A percentile compares a stretch with the other conserved stretches of the same genome.
Conservation (phyloP, 805 yeast genomes). For the Teunomyces pallodes region DNA sequence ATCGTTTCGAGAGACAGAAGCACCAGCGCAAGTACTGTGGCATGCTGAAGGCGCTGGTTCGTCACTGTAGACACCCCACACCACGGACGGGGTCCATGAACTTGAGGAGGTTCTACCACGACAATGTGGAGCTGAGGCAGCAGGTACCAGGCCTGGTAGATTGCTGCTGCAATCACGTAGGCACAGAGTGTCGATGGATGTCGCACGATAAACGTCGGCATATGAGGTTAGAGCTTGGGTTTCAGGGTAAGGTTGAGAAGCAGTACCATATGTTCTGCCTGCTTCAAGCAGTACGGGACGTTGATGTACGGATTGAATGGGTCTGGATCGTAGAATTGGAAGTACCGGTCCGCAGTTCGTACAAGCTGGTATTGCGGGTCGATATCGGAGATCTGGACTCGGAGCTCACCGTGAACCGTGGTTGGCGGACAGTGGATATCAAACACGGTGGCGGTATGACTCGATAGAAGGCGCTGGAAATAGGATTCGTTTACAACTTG, state of each 20-base stretch:
- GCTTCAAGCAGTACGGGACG: neutral
- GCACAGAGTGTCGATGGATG: neutral
- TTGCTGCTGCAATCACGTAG: neutral
- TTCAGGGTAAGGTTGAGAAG: neutral
- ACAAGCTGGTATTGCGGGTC: neutral
- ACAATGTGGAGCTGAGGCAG: neutral
- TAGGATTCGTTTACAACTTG: neutral
- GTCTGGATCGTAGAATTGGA: neutral
- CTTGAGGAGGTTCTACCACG: neutral
- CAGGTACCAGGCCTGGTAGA: neutral
- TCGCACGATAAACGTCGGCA: neutral
- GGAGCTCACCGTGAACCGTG: neutral
- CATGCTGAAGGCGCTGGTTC: slow-evolving; percentile 10
- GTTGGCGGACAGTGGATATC: neutral
- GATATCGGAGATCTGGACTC: neutral
- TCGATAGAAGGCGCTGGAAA: neutral
- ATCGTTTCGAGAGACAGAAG: too few relatives aligned
- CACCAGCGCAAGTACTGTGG: slow-evolving; percentile 2
- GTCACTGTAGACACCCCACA: slow-evolving; percentile 25
- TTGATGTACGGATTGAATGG: neutral
- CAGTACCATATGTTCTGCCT: neutral
- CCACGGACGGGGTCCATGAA: slow-evolving; percentile 17
- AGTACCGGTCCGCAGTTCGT: neutral
- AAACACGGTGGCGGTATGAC: neutral
- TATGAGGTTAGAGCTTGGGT: neutral